These are phyloP conservation scores for Corrigiola litoralis DNA, from an alignment of 179 eudicot species.

Conservation along the genomic window DNA sequence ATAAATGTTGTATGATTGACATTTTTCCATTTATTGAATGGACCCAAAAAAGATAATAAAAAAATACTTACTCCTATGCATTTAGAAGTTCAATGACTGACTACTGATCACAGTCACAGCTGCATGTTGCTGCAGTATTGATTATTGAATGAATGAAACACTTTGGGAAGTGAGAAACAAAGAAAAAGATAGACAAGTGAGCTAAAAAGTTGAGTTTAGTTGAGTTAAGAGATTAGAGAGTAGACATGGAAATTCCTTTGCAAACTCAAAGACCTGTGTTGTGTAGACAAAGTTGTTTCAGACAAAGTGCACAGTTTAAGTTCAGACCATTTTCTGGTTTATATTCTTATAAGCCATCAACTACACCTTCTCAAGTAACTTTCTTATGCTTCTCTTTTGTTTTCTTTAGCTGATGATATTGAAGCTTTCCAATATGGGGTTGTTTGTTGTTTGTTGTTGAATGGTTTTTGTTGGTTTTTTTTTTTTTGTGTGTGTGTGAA, in stretches of 20 bases:
- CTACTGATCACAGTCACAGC: neutral
- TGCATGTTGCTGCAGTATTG: conserved; percentile 14
- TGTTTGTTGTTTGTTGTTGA: neutral
- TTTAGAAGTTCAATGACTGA: conserved; percentile 23
- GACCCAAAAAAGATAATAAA: neutral
- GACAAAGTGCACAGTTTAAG: conserved; percentile 20
- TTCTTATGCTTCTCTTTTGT: neutral
- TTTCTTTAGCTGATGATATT: too few species aligned
- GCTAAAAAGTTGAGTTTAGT: neutral
- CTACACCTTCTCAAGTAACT: conserved; percentile 27
- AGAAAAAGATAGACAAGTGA: conserved; percentile 9
- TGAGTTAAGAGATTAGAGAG: neutral
- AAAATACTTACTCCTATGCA: neutral
- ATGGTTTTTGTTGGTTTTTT: neutral
- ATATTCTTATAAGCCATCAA: conserved; percentile 17
- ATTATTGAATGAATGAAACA: neutral
- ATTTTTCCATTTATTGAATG: neutral
- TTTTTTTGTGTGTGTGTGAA: neutral
- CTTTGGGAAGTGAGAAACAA: conserved; percentile 17
- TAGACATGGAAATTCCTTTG: conserved; percentile 24
- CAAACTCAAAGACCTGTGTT: conserved; percentile 27
- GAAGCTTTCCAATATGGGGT: too few species aligned
- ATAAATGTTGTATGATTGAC: neutral
- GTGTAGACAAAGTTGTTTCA: conserved; percentile 14
- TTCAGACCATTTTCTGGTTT: conserved; percentile 30